Percentiles rank a stretch among this genome's conserved stretches.
These are phyloP conservation scores for Ganoderma lingzhi DNA, from an alignment of 1,284 basidiomycete species.

Conservation along the genomic window DNA sequence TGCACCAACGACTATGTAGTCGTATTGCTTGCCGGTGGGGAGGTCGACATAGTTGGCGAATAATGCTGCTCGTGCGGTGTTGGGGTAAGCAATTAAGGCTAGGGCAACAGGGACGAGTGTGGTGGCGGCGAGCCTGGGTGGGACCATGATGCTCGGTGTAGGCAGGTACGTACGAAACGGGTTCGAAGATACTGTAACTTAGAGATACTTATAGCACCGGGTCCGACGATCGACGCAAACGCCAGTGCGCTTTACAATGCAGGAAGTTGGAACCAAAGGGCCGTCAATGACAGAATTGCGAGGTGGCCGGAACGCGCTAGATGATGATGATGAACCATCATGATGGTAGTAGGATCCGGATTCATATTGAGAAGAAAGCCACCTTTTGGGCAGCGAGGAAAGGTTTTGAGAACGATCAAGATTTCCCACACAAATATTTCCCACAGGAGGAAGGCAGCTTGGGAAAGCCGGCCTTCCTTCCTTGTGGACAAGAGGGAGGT, in stretches of 20 bases:
- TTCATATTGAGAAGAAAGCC: not conserved
- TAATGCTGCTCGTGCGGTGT: not conserved
- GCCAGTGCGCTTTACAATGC: not conserved
- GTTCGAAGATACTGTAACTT: not conserved
- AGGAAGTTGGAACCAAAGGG: not conserved
- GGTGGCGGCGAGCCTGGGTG: not conserved
- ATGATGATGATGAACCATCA: not conserved
- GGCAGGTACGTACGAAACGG: not conserved
- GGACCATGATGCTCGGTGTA: not conserved
- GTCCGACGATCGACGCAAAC: not conserved
- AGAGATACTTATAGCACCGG: not conserved
- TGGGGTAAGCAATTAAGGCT: not conserved
- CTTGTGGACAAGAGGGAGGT: not conserved
- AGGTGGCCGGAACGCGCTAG: not conserved
- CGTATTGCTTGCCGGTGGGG: conserved; percentile 11
- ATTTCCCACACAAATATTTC: not conserved
- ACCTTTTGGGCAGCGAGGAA: not conserved
- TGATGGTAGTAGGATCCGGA: not conserved
- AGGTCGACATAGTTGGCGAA: conserved; percentile 12
- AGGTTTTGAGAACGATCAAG: not conserved
- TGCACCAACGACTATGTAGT: conserved; percentile 20
- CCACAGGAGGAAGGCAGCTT: not conserved
- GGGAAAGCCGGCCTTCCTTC: not conserved
- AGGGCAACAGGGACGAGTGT: not conserved
- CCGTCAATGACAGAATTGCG: not conserved